Evolutionary conservation across 257 asterid species (phyloP), one percentile per base, ranked within the genome.

Genomic region (Solanum tarapatanum): DNA sequence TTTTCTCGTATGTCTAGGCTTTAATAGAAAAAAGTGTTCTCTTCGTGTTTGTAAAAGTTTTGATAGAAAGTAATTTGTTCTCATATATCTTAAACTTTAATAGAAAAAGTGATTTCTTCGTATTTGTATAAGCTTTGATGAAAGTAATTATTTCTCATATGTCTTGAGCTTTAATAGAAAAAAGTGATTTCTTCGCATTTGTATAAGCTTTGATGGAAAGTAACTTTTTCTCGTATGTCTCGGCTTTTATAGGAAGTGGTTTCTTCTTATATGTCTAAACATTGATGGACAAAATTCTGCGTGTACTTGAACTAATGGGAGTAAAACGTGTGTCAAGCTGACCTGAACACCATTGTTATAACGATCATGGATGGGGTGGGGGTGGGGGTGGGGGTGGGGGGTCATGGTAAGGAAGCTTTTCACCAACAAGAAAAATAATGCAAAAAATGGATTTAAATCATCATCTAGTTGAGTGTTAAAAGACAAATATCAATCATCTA

Each of bases 401-500:
- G 36, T 5, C 8, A 37, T 26, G 11, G 24, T 66, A 21, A 37
- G 66, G 64, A 69, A 79, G 55, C 24, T 55, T 33, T 68, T 85
- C 24, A 24, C 4, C 39, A 41, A 12, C n/a, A 26, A 4, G 16
- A 8, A 16, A 24, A 79, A 79, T 43, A 7, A 79, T 41, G 24
- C 19, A 79, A 77, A 80, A 80, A 80, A 28, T 80, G 85, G 10
- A 45, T 45, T 48, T 80, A 37, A 80, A 26, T 80, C 85, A n/a
- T 36, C 55, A 24, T 8, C 23, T 79, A 35, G 11, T 19, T 33
- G 82, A 74, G 82, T 45, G 41, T 80, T 36, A 12, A 24, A 7
- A 80, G 12, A 19, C 72, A 41, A 8, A 85, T 11, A 36, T 83
- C 64, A 70, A 86, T 88, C 82, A 84, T 62, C 77, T 88, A 43